Conservation (phyloP, 306 rosid genomes). For the Abrus precatorius region DNA sequence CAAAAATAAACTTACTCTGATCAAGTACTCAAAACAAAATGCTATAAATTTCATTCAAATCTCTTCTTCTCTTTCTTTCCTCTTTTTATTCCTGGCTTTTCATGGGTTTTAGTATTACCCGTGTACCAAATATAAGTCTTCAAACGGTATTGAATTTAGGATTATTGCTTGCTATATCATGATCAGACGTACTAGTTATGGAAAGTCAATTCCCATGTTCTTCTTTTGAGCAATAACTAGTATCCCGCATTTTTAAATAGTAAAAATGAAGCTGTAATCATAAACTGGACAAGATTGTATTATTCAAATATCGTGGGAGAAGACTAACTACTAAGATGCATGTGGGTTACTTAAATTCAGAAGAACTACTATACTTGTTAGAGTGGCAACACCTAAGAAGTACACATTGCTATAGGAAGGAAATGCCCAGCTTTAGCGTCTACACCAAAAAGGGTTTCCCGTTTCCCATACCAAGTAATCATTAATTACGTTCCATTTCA, state of each 20-base stretch:
- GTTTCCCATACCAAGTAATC: constrained; percentile 7
- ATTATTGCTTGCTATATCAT: constrained; percentile 13
- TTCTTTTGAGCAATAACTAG: constrained; percentile 17
- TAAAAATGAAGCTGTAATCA: constrained; percentile 3
- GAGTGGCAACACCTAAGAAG: constrained; percentile 17
- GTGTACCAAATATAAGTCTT: not conserved
- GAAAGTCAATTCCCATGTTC: not conserved
- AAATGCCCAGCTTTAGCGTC: constrained; percentile 31
- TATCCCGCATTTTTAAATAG: constrained; percentile 4
- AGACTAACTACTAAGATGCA: constrained; percentile 35
- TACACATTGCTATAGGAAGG: constrained; percentile 20
- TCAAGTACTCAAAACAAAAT: not conserved
- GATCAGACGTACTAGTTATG: not conserved
- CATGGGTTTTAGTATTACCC: not conserved
- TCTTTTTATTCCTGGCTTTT: not conserved
- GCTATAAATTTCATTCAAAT: constrained; percentile 1
- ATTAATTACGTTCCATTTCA: constrained; percentile 29
- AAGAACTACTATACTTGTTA: not conserved
- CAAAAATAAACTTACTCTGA: too few relatives aligned
- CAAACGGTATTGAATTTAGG: not conserved
- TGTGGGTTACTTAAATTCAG: constrained; percentile 9
- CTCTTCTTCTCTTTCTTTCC: not conserved
- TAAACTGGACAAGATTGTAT: constrained; percentile 15
- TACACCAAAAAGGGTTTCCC: constrained; percentile 10
- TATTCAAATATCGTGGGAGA: constrained; percentile 9